Base-by-base conservation (phyloP, 495 filamentous ascomycete species). In the Talaromyces borbonicus region DNA sequence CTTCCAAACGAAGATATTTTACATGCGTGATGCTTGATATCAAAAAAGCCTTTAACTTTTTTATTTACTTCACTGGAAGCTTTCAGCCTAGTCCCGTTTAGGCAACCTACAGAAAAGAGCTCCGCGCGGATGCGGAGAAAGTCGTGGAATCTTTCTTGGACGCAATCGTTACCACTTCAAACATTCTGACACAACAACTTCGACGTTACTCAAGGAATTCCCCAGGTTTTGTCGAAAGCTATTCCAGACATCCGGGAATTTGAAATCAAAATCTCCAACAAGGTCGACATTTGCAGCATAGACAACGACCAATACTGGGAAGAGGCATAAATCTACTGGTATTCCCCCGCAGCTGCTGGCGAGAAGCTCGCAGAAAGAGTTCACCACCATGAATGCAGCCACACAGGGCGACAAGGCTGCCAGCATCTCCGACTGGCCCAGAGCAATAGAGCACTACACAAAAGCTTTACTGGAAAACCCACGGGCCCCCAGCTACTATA, bases 401-500 rank as follows among this genome's bases (percentile, higher is more conserved):
- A 61, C 67, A 14, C 64, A 69, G 46, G 85, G 81, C 43, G 72
- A 75, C 38, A 73, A 77, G 31, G 87, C 89, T 43, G 69, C 92
- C 30, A 55, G 68, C 8, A 67, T 61, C 1, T 72, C 73, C 35
- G 71, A 93, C 42, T 92, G 77, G 51, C 57, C 66, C 8, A 65
- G 68, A 22, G 90, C 88, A 8, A 77, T 95, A 54, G 60, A 63
- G 6, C 69, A 83, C 52, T 87, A 86, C 51, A 85, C 89, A n/a
- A 66, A 72, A 37, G 92, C 90, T n/a, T 66, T 98, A 4, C 53
- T 69, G 22, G 59, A 65, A 26, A 71, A 73, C 5, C 80, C 85
- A 8, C 77, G 73, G 25, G 83, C 88, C 6, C 84, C 87, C 4
- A 60, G 77, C 48, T 97, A 93, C 75, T 84, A 92, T 50, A 78